A percentile compares a stretch with the other conserved stretches of the same genome.
These are phyloP conservation scores for Lachancea fermentati DNA, from an alignment of 805 yeast species.

Conservation along the genomic window DNA sequence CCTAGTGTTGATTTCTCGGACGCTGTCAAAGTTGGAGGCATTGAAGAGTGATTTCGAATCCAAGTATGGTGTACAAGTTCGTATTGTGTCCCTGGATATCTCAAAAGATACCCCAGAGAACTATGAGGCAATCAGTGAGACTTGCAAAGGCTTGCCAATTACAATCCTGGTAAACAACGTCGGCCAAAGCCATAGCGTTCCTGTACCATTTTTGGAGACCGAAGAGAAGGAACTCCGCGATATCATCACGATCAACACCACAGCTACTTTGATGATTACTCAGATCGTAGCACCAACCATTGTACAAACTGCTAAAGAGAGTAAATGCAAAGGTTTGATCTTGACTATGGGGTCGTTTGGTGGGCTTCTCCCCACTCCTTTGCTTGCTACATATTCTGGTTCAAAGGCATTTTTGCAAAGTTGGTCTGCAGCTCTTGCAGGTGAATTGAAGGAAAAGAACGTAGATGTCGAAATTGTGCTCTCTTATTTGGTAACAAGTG, in stretches of 20 bases:
- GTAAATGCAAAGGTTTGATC: slow-evolving; percentile 59
- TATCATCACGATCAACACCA: slow-evolving; percentile 80
- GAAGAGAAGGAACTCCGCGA: slow-evolving; percentile 63
- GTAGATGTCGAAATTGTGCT: slow-evolving; percentile 83
- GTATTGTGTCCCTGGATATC: slow-evolving; percentile 72
- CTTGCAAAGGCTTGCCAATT: slow-evolving; percentile 50
- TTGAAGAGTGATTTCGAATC: slow-evolving; percentile 57
- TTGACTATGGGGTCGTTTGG: slow-evolving; percentile 97
- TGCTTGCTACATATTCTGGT: slow-evolving; percentile 90
- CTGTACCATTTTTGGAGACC: slow-evolving; percentile 88
- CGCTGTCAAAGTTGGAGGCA: slow-evolving; percentile 64
- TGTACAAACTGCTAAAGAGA: slow-evolving; percentile 42
- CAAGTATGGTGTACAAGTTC: slow-evolving; percentile 57
- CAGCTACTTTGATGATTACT: slow-evolving; percentile 79
- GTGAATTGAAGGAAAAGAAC: slow-evolving; percentile 62
- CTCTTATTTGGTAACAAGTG: slow-evolving; percentile 87
- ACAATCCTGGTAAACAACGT: slow-evolving; percentile 85
- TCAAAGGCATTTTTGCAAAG: slow-evolving; percentile 91
- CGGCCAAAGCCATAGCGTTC: slow-evolving; percentile 91
- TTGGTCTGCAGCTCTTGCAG: slow-evolving; percentile 87
- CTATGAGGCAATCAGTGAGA: slow-evolving; percentile 45
- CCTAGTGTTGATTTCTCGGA: slow-evolving; percentile 77
- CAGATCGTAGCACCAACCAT: slow-evolving; percentile 74
- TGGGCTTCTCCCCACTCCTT: slow-evolving; percentile 88
- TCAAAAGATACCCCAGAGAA: slow-evolving; percentile 54